Evolutionary conservation across 139 green algal genomes (phyloP).

Genomic region (Diplosphaera chodatii): DNA sequence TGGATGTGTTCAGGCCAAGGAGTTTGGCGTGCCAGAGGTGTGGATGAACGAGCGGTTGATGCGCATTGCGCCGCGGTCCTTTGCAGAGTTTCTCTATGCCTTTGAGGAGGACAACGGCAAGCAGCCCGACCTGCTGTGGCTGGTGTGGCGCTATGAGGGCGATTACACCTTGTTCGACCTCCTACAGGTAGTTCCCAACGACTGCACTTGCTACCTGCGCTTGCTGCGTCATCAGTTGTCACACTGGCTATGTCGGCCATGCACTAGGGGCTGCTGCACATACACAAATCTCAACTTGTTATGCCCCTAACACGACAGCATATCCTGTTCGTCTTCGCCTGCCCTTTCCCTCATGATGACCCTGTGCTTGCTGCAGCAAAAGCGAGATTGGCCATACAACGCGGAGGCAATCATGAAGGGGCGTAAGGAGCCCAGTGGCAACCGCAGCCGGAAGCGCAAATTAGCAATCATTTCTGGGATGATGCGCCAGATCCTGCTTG

Average conservation of each 20-base stretch:
- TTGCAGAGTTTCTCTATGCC: constrained; percentile 78
- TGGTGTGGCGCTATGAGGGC: constrained; percentile 79
- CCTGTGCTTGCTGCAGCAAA: constrained; percentile 21
- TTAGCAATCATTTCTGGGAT: constrained; percentile 39
- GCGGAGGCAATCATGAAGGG: constrained; percentile 75
- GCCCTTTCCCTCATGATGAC: too few species aligned
- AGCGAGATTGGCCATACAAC: constrained; percentile 89
- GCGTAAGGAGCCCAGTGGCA: constrained; percentile 10
- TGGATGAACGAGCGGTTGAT: constrained; percentile 98
- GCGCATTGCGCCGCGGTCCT: constrained; percentile 45
- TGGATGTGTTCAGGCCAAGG: constrained; percentile 60
- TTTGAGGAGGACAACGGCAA: constrained; percentile 60
- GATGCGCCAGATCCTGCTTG: constrained; percentile 66
- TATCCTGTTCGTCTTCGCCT: too few species aligned
- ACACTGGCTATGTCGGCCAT: too few species aligned
- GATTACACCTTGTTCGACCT: constrained; percentile 66
- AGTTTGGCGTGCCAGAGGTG: constrained; percentile 94
- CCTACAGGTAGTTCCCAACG: constrained; percentile 29
- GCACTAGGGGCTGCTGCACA: neutral
- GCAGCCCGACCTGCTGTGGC: constrained; percentile 38
- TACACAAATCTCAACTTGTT: too few species aligned
- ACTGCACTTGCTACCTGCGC: neutral
- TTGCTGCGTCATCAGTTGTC: neutral
- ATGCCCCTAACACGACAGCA: too few species aligned
- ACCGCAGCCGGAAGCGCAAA: constrained; percentile 18